Base-by-base conservation (phyloP, 2,329 filamentous ascomycete genomes). In the Didymella lethalis region DNA sequence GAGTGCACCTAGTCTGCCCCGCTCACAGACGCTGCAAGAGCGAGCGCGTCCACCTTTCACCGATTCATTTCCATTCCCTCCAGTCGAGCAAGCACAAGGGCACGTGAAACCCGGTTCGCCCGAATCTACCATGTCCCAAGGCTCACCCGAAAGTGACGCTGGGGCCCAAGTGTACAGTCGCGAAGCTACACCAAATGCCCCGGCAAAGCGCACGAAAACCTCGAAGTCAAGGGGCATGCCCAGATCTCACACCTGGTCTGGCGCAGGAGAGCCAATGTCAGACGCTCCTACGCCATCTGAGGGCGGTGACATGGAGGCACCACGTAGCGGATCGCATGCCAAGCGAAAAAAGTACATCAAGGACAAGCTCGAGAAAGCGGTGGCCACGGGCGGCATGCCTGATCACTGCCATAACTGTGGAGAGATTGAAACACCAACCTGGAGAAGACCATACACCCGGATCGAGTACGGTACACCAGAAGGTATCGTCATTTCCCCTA, bases 401-500 rank as follows among this genome's bases (percentile, higher is more conserved):
- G 89, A 90, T 0, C 98, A 89, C 71, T 99, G 95, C 75, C 86
- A 86, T 63, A 97, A 98, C 69, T 99, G 95, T 69, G 95, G 95
- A 6, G 91, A 93, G 7, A 96, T 99, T 57, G 91, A 98, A 69
- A 99, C 95, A 0, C 92, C 94, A 0, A 97, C 94, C 0, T 99
- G 95, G 95, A 88, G 95, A 60, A 95, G 94, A 71, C 92, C 95
- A 12, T 97, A 90, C 84, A 88, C 88, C n/a, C 92, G 92, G 70
- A 84, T 91, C 7, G 84, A 89, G 45, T 81, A 86, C 16, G 93
- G 92, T 1, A 83, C 84, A 31, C 92, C 92, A 0, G 83, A 85
- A 3, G 86, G 89, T 59, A 84, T 91, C 46, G 87, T 92, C 58
- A 87, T 89, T 53, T 91, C 89, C 0, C 86, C 93, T 46, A 90